Evolutionary conservation across 495 filamentous ascomycete genomes (phyloP).

Genomic region (Aspergillus incahuasiensis): DNA sequence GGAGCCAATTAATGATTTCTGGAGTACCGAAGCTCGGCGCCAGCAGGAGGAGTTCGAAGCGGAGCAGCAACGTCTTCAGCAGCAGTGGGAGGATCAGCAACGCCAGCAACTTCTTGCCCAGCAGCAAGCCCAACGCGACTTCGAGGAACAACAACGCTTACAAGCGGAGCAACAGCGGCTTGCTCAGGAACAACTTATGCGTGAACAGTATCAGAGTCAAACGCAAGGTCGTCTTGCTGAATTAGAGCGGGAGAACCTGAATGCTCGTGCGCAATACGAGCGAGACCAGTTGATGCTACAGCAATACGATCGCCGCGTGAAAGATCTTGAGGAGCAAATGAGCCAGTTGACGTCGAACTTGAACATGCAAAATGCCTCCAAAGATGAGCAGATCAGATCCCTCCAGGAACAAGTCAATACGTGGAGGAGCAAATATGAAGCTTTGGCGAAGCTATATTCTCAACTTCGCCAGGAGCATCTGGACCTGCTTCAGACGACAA

Average conservation of each 20-base stretch:
- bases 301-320: slow-evolving; percentile 92
- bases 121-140: slow-evolving; percentile 81
- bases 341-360: slow-evolving; percentile 74
- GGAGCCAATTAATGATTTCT: slow-evolving; percentile 95
- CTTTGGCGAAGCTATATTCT: slow-evolving; percentile 92
- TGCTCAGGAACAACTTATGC: slow-evolving; percentile 82
- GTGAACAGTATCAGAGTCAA: slow-evolving; percentile 83
- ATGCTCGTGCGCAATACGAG: slow-evolving; percentile 91
- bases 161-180: slow-evolving; percentile 84
- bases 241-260: slow-evolving; percentile 89
- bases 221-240: slow-evolving; percentile 92
- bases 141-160: slow-evolving; percentile 88
- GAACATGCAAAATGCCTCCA: slow-evolving; percentile 78
- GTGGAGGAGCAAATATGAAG: slow-evolving; percentile 95
- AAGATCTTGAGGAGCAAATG: slow-evolving; percentile 86
- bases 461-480: slow-evolving; percentile 94
- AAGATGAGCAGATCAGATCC: slow-evolving; percentile 89
- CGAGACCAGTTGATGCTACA: slow-evolving; percentile 94
- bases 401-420: slow-evolving; percentile 94
- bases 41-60: slow-evolving; percentile 93
- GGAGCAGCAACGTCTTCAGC: slow-evolving; percentile 81
- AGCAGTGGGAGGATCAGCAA: slow-evolving; percentile 72
- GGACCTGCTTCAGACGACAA: slow-evolving; percentile 90
- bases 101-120: slow-evolving; percentile 75
- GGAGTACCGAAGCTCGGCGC: slow-evolving; percentile 84